These are phyloP conservation scores for Phytophthora rubi DNA, from an alignment of 352 stramenopile genomes.

Conservation along the genomic window DNA sequence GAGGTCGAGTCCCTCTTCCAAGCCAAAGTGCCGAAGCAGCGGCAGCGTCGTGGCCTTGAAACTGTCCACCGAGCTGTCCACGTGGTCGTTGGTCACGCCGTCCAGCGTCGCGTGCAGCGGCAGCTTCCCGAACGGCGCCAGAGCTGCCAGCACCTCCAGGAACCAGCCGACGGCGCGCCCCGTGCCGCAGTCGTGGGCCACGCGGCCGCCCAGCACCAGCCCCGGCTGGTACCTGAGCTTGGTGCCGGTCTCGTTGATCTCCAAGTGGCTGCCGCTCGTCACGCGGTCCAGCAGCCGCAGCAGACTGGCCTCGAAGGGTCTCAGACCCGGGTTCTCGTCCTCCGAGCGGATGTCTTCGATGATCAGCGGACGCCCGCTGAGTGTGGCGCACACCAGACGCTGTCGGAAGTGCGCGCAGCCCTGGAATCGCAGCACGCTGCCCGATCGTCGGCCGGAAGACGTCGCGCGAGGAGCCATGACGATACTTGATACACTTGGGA, in stretches of 20 bases:
- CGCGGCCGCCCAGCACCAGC: slow-evolving; percentile 94
- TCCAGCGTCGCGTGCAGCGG: slow-evolving; percentile 93
- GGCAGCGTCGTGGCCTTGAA: slow-evolving; percentile 95
- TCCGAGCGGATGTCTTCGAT: slow-evolving; percentile 96
- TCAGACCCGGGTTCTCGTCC: slow-evolving; percentile 94
- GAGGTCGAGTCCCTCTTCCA: slow-evolving; percentile 90
- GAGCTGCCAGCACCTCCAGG: slow-evolving; percentile 96
- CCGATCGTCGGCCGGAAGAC: slow-evolving; percentile 17
- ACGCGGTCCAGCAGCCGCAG: slow-evolving; percentile 96
- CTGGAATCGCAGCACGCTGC: slow-evolving; percentile 63
- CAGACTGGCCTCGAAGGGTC: slow-evolving; percentile 97
- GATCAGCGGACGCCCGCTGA: slow-evolving; percentile 93
- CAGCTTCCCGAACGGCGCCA: slow-evolving; percentile 98
- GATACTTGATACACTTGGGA: neutral
- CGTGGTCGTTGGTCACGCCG: slow-evolving; percentile 96
- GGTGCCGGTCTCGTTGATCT: slow-evolving; percentile 99
- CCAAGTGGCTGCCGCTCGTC: slow-evolving; percentile 97
- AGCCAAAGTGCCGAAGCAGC: slow-evolving; percentile 96
- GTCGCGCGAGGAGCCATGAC: slow-evolving; percentile 22
- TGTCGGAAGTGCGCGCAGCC: slow-evolving; percentile 95
- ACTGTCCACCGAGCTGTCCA: slow-evolving; percentile 93
- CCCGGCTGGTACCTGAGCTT: slow-evolving; percentile 97
- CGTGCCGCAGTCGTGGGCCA: slow-evolving; percentile 95
- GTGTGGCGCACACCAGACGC: slow-evolving; percentile 91
- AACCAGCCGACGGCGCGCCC: slow-evolving; percentile 97